Conservation (phyloP, 176 grass and related monocot species). For the Elaeis guineensis region DNA sequence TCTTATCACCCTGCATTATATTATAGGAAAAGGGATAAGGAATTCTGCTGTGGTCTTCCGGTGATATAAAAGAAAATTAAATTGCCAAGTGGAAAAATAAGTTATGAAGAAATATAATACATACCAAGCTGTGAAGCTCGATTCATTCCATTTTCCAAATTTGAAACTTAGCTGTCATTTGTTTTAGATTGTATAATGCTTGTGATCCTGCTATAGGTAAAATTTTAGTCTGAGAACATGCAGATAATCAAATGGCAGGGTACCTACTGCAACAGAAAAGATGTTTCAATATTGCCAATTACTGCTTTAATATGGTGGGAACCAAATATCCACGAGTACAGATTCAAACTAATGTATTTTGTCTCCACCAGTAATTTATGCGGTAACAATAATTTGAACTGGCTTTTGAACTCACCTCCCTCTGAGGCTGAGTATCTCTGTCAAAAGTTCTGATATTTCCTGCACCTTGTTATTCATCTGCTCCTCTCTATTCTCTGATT, state of each 20-base stretch:
- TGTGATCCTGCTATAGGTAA: conserved; percentile 49
- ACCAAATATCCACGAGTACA: background rate
- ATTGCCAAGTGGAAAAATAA: no score
- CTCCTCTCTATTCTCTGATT: conserved; percentile 24
- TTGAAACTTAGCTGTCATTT: conserved; percentile 29
- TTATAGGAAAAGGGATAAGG: no score
- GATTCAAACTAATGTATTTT: background rate
- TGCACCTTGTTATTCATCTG: conserved; percentile 25
- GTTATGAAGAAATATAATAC: background rate
- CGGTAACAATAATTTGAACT: background rate
- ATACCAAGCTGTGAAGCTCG: background rate
- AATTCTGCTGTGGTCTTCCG: no score
- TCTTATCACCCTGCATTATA: no score
- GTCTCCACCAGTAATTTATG: background rate
- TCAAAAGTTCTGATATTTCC: conserved; percentile 49
- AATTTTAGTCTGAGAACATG: conserved; percentile 3
- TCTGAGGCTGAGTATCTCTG: conserved; percentile 62
- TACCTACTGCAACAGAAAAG: no score
- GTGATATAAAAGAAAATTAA: no score
- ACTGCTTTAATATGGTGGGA: background rate
- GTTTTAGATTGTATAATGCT: conserved; percentile 31
- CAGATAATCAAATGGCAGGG: conserved; percentile 8
- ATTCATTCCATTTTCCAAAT: background rate
- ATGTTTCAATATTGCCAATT: background rate
- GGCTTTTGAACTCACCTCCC: conserved; percentile 47